Conservation (phyloP, 1,284 basidiomycete species). For the Xerocomus alliaceus region DNA sequence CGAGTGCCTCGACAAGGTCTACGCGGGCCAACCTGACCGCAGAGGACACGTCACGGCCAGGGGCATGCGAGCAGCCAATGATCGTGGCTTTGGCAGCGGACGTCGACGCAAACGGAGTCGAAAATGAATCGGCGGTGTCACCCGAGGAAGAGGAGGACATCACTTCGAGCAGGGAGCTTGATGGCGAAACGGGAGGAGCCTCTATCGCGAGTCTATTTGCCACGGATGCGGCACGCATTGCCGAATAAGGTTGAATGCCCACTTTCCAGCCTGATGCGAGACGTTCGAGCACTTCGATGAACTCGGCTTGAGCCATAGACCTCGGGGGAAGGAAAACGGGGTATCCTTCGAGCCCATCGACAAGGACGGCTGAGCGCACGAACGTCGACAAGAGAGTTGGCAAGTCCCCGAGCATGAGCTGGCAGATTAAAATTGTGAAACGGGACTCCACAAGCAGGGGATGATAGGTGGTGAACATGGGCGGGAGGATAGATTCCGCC, state of each 20-base stretch:
- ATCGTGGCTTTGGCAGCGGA: slow-evolving; percentile 22
- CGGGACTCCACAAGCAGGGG: slow-evolving; percentile 83
- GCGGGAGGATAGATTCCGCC: slow-evolving; percentile 46
- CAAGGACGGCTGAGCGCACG: slow-evolving; percentile 63
- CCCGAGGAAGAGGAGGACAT: slow-evolving; percentile 35
- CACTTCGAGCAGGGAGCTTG: slow-evolving; percentile 23
- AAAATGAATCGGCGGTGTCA: slow-evolving; percentile 25
- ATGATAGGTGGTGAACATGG: slow-evolving; percentile 82
- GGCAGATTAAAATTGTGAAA: slow-evolving; percentile 74
- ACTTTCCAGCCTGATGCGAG: slow-evolving; percentile 72
- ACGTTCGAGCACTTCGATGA: slow-evolving; percentile 78
- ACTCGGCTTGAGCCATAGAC: slow-evolving; percentile 86
- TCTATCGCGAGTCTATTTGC: slow-evolving; percentile 56
- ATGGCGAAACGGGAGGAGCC: slow-evolving; percentile 40
- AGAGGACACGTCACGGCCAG: slow-evolving; percentile 24
- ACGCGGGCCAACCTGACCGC: slow-evolving; percentile 39
- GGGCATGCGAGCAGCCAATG: slow-evolving; percentile 13
- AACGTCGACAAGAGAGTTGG: slow-evolving; percentile 64
- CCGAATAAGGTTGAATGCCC: slow-evolving; percentile 63
- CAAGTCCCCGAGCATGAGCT: slow-evolving; percentile 78
- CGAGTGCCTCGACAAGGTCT: slow-evolving; percentile 56
- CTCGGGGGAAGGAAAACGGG: slow-evolving; percentile 83
- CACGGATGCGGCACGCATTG: slow-evolving; percentile 42
- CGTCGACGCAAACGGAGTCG: slow-evolving; percentile 27
- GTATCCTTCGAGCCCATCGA: slow-evolving; percentile 83